Percentiles rank a stretch among this genome's conserved stretches.
Evolutionary conservation across 1,284 basidiomycete genomes (phyloP).

Genomic region (Rhodotorula glutinis): DNA sequence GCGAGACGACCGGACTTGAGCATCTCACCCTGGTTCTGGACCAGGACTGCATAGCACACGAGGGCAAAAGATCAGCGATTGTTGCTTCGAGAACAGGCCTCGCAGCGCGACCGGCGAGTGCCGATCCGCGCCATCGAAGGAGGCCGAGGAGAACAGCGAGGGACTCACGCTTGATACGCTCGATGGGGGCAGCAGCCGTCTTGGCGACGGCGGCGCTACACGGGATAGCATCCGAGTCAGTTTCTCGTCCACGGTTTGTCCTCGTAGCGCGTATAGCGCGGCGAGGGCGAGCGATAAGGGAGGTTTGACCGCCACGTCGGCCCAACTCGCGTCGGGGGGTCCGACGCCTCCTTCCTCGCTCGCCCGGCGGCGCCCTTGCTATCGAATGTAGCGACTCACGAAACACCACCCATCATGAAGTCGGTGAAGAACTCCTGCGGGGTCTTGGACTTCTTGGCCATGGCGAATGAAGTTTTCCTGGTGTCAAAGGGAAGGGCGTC

Average conservation of each 20-base stretch:
- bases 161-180: conserved; percentile 75
- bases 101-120: conserved; percentile 12
- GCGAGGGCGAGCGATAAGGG: not conserved
- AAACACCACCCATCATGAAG: conserved; percentile 40
- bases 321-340: not conserved
- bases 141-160: not conserved
- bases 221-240: not conserved
- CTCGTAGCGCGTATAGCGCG: not conserved
- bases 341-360: not conserved
- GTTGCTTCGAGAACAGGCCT: not conserved
- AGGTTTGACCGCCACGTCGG: not conserved
- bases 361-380: not conserved
- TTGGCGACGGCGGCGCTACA: conserved; percentile 73
- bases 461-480: conserved; percentile 15
- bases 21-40: conserved; percentile 79
- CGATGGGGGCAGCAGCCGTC: conserved; percentile 96
- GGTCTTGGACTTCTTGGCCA: conserved; percentile 38
- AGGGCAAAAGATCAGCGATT: not conserved
- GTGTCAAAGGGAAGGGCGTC: not conserved
- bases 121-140: not conserved
- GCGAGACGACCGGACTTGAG: conserved; percentile 48
- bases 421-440: conserved; percentile 39
- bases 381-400: conserved; percentile 14
- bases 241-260: not conserved
- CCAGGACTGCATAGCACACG: conserved; percentile 60